A percentile compares a stretch with the other conserved stretches of the same genome.
phyloP scores from a whole-genome alignment of 148 eudicot species.

The Diospyros kaki region DNA sequence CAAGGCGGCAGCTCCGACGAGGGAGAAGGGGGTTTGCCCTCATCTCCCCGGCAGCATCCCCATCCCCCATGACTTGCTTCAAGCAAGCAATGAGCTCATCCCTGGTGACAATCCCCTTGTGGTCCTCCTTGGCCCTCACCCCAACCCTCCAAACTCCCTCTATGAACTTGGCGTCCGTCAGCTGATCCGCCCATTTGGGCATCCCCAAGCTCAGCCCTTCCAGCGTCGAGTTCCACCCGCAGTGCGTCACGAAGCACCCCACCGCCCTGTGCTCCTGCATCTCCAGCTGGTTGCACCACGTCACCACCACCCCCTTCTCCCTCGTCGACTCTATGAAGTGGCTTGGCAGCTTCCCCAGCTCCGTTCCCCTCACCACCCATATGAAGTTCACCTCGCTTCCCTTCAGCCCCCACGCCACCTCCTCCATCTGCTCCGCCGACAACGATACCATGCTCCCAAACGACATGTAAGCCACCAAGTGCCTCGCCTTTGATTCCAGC shows the following conservation, averaged over 20 bases:
- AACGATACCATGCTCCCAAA: slow-evolving; percentile 59
- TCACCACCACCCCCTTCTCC: slow-evolving; percentile 38
- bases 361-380: slow-evolving; percentile 54
- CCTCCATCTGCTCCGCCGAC: slow-evolving; percentile 40
- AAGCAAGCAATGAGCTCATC: slow-evolving; percentile 6
- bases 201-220: slow-evolving; percentile 52
- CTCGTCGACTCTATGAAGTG: slow-evolving; percentile 19
- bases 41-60: slow-evolving; percentile 6
- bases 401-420: slow-evolving; percentile 34
- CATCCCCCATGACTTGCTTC: slow-evolving; percentile 25
- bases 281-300: slow-evolving; percentile 62
- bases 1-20: slow-evolving; percentile 7
- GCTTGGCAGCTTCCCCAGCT: slow-evolving; percentile 22
- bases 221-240: slow-evolving; percentile 67
- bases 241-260: slow-evolving; percentile 57
- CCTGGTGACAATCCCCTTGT: slow-evolving; percentile 22
- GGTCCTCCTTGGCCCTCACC: slow-evolving; percentile 44
- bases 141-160: slow-evolving; percentile 58
- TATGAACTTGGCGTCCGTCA: slow-evolving; percentile 50
- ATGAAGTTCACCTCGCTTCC: slow-evolving; percentile 30
- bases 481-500: slow-evolving; percentile 32
- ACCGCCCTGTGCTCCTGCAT: slow-evolving; percentile 38
- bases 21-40: too few relatives aligned
- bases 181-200: slow-evolving; percentile 57
- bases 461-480: slow-evolving; percentile 46